Evolutionary conservation across 1,284 basidiomycete genomes (phyloP).

Genomic region (Fomitiporia mediterranea): DNA sequence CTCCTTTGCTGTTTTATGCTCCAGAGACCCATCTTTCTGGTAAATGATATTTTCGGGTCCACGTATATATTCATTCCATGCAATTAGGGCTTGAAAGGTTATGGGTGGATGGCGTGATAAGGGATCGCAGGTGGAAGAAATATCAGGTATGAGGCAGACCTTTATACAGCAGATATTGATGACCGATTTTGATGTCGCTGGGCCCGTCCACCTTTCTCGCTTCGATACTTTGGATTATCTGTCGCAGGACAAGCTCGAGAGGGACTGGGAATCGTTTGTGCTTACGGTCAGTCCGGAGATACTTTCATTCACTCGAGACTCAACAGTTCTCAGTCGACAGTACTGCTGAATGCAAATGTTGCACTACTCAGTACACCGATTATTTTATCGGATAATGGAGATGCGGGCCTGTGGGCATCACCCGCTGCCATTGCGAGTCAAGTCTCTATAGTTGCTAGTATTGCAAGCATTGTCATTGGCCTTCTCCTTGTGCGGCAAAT

Average conservation of each 20-base stretch:
- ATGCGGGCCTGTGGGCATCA: conserved; percentile 18
- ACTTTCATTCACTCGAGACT: background rate
- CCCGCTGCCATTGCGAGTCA: conserved; percentile 34
- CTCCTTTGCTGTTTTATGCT: conserved; percentile 39
- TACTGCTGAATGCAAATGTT: conserved; percentile 42
- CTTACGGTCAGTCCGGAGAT: background rate
- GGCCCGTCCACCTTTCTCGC: background rate
- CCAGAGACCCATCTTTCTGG: conserved; percentile 37
- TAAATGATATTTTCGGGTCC: background rate
- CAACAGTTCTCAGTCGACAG: conserved; percentile 32
- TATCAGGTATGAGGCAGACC: background rate
- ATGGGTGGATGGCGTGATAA: conserved; percentile 34
- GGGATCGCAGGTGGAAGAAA: conserved; percentile 29
- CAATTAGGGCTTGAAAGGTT: conserved; percentile 33
- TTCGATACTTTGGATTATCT: background rate
- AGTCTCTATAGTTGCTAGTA: conserved; percentile 38
- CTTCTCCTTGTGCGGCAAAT: conserved; percentile 41
- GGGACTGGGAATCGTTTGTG: conserved; percentile 33
- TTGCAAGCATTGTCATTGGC: conserved; percentile 45
- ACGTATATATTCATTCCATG: background rate
- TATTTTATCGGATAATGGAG: conserved; percentile 28
- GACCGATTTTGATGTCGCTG: conserved; percentile 39
- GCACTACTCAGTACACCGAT: conserved; percentile 42
- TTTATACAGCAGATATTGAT: background rate
- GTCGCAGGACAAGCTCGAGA: conserved; percentile 25